phyloP scores from a whole-genome alignment of 2,329 filamentous ascomycete species.

The Clathrospora elynae region DNA sequence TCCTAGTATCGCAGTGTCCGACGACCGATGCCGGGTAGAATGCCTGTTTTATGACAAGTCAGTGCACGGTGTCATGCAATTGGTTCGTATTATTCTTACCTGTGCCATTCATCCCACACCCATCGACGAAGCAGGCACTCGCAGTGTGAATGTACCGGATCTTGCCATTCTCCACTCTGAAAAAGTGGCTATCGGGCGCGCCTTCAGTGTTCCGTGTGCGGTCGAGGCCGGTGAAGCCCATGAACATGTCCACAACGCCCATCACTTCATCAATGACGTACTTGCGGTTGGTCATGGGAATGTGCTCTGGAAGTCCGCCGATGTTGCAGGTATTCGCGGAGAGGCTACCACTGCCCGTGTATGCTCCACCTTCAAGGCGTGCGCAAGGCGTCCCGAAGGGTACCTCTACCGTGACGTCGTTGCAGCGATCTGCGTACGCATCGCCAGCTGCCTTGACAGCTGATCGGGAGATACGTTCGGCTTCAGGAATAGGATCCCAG shows the following conservation, averaged over 20 bases:
- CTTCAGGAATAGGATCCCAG: slow-evolving; percentile 25
- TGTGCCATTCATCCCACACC: slow-evolving; percentile 30
- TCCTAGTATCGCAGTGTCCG: not conserved
- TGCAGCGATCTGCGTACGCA: slow-evolving; percentile 34
- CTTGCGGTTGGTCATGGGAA: slow-evolving; percentile 26
- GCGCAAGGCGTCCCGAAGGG: slow-evolving; percentile 32
- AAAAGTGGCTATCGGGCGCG: slow-evolving; percentile 35
- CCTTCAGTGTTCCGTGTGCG: slow-evolving; percentile 25
- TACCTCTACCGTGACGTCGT: slow-evolving; percentile 23
- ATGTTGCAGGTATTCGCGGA: slow-evolving; percentile 19
- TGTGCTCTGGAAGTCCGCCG: slow-evolving; percentile 14
- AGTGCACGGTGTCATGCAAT: too few species aligned
- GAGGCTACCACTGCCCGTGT: slow-evolving; percentile 21
- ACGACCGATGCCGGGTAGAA: not conserved
- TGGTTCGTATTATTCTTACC: slow-evolving; percentile 8
- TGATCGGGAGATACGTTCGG: slow-evolving; percentile 16
- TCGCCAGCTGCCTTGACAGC: slow-evolving; percentile 29
- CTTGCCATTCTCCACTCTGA: slow-evolving; percentile 28
- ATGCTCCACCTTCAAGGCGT: slow-evolving; percentile 33
- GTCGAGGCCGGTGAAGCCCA: slow-evolving; percentile 33
- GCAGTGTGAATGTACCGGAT: slow-evolving; percentile 34
- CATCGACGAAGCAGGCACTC: slow-evolving; percentile 29
- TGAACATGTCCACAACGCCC: slow-evolving; percentile 31
- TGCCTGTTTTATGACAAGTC: too few species aligned
- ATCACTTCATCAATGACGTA: slow-evolving; percentile 36